Evolutionary conservation across 2,329 filamentous ascomycete genomes (phyloP).

Genomic region (Corniculantispora saksenae): DNA sequence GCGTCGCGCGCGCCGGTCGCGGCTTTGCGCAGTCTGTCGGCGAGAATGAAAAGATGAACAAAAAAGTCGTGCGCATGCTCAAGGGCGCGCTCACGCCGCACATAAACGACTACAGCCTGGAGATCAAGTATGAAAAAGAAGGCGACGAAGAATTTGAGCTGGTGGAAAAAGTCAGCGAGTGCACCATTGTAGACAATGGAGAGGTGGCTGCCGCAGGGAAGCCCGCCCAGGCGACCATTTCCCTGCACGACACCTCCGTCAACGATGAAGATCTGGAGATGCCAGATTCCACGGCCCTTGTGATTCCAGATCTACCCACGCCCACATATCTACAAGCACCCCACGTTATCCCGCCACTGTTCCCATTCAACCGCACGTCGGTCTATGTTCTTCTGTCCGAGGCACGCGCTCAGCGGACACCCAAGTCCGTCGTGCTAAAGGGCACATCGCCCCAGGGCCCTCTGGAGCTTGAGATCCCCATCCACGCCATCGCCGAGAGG

Average conservation of each 20-base stretch:
- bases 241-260: constrained; percentile 57
- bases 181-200: constrained; percentile 40
- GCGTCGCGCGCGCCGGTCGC: constrained; percentile 54
- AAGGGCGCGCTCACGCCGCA: constrained; percentile 70
- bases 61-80: constrained; percentile 72
- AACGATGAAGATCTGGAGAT: constrained; percentile 44
- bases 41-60: constrained; percentile 65
- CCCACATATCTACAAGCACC: constrained; percentile 68
- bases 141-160: constrained; percentile 61
- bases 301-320: constrained; percentile 51
- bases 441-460: constrained; percentile 59
- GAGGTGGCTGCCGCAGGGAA: constrained; percentile 24
- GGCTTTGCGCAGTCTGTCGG: constrained; percentile 64
- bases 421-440: constrained; percentile 57
- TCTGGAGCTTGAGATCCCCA: constrained; percentile 64
- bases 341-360: constrained; percentile 62
- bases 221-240: constrained; percentile 42
- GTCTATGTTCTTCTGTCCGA: constrained; percentile 67
- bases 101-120: constrained; percentile 62
- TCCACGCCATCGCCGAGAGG: constrained; percentile 48
- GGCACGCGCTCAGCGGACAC: constrained; percentile 39
- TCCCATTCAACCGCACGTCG: constrained; percentile 64
- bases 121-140: constrained; percentile 55
- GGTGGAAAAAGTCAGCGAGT: constrained; percentile 58
- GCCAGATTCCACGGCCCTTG: constrained; percentile 31